Conservation (phyloP, 192 early-diverging fungal genomes). For the Chytriomyces hyalinus region DNA sequence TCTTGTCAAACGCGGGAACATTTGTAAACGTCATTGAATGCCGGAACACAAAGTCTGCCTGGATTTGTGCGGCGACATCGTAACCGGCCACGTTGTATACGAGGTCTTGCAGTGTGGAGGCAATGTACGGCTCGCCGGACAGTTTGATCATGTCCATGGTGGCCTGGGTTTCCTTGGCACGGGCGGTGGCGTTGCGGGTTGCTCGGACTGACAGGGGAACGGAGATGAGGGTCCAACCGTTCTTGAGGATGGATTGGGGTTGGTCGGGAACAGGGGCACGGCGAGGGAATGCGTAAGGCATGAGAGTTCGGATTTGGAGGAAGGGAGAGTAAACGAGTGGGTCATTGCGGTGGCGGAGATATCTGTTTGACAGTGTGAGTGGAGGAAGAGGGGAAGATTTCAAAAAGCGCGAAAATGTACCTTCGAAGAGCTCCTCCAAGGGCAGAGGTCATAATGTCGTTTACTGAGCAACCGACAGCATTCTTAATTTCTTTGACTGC, state of each 20-base stretch:
- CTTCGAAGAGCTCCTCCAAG: slow-evolving; percentile 12
- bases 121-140: neutral
- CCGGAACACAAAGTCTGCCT: neutral
- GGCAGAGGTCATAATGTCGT: slow-evolving; percentile 25
- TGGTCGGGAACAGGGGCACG: slow-evolving; percentile 16
- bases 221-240: slow-evolving; percentile 12
- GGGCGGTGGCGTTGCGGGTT: neutral
- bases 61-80: neutral
- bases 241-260: slow-evolving; percentile 18
- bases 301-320: slow-evolving; percentile 37
- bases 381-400: neutral
- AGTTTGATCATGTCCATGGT: slow-evolving; percentile 11
- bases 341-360: slow-evolving; percentile 33
- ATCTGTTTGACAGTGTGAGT: neutral
- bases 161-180: neutral
- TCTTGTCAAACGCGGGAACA: slow-evolving; percentile 32
- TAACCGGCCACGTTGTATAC: neutral
- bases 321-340: slow-evolving; percentile 6
- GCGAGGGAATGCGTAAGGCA: slow-evolving; percentile 47
- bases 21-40: slow-evolving; percentile 24
- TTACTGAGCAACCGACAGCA: slow-evolving; percentile 4
- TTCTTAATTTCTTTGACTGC: slow-evolving; percentile 26
- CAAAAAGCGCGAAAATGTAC: neutral
- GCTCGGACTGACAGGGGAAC: slow-evolving; percentile 6
- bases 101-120: neutral